Evolutionary conservation across 768 basidiomycete species (phyloP).

Genomic region (Mycena crocata): DNA sequence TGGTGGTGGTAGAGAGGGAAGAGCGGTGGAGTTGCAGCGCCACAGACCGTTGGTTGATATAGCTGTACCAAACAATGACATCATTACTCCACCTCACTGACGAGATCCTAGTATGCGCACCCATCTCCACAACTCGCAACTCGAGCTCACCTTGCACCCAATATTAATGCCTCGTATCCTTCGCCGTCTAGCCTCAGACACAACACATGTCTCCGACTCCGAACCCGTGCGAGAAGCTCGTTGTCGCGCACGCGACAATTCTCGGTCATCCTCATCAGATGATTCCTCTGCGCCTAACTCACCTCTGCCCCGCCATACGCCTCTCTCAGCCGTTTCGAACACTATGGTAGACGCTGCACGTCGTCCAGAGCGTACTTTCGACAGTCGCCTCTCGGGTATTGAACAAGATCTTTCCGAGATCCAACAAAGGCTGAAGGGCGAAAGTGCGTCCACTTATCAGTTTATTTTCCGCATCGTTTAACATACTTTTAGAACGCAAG

Average conservation of each 20-base stretch:
- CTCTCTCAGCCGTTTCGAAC: not conserved
- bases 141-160: no score
- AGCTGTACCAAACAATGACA: not conserved
- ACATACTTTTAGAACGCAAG: not conserved
- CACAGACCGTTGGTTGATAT: not conserved
- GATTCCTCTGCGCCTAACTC: not conserved
- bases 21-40: not conserved
- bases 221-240: not conserved
- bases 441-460: not conserved
- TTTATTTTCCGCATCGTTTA: not conserved
- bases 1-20: not conserved
- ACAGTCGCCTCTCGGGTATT: not conserved
- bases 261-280: not conserved
- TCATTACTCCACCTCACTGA: not conserved
- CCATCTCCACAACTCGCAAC: not conserved
- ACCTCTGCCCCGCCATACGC: not conserved
- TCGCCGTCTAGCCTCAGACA: not conserved
- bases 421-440: not conserved
- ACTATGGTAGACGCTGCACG: not conserved
- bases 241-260: not conserved
- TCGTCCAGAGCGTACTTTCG: not conserved
- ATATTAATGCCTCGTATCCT: not conserved
- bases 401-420: not conserved
- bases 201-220: not conserved
- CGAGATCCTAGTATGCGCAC: not conserved